phyloP scores from a whole-genome alignment of 2,329 filamentous ascomycete species.

The Dichotomopilus funicola region DNA sequence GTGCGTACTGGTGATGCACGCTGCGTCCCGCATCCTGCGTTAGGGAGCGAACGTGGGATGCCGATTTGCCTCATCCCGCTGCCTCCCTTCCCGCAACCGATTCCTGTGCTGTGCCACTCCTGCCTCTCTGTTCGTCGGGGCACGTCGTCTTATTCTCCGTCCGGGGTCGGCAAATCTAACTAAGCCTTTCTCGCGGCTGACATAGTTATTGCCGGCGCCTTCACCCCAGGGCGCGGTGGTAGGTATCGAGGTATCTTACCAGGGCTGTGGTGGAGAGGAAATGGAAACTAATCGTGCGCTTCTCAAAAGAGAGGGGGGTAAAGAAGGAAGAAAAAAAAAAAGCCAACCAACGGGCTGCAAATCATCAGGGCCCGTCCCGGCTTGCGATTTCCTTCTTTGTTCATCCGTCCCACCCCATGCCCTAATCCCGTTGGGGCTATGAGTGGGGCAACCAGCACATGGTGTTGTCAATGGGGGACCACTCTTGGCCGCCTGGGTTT shows the following conservation, averaged over 20 bases:
- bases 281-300: not conserved
- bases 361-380: not conserved
- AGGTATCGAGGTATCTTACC: too few relatives aligned
- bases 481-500: constrained; percentile 16
- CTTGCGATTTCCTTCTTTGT: constrained; percentile 3
- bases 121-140: not conserved
- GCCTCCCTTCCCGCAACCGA: not conserved
- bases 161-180: not conserved
- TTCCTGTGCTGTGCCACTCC: not conserved
- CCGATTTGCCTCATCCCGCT: not conserved
- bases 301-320: too few relatives aligned
- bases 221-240: too few relatives aligned
- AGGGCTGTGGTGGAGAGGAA: too few relatives aligned
- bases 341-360: not conserved
- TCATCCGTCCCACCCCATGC: not conserved
- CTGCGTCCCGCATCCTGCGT: too few relatives aligned
- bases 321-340: too few relatives aligned
- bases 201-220: not conserved
- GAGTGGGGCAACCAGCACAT: constrained; percentile 16
- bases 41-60: not conserved
- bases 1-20: too few relatives aligned
- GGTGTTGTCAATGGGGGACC: constrained; percentile 8
- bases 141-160: not conserved
- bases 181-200: not conserved
- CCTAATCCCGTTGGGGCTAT: constrained; percentile 6